These are phyloP conservation scores for Musa itinerans DNA, from an alignment of 176 grass and related monocot species.

Conservation along the genomic window DNA sequence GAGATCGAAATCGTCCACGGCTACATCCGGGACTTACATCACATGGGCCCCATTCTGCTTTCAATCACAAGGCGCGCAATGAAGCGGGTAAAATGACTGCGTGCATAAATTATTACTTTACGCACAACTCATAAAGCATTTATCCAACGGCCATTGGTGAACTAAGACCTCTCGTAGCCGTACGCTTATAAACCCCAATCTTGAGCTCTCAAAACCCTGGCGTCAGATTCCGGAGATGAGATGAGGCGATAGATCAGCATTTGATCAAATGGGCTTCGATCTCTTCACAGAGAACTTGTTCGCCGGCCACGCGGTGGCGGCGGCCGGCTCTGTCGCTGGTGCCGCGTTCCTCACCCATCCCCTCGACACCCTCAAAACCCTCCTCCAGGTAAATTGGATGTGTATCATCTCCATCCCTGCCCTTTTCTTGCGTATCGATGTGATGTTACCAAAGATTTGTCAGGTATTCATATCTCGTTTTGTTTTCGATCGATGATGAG, in stretches of 20 bases:
- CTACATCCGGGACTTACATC: too few species aligned
- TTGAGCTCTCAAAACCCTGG: neutral
- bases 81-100: too few species aligned
- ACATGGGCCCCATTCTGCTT: too few species aligned
- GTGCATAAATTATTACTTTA: too few species aligned
- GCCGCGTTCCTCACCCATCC: slow-evolving; percentile 57
- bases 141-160: too few species aligned
- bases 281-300: slow-evolving; percentile 57
- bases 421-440: neutral
- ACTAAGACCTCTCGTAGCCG: too few species aligned
- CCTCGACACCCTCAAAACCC: slow-evolving; percentile 72
- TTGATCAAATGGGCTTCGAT: slow-evolving; percentile 7
- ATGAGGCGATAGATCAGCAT: neutral
- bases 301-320: slow-evolving; percentile 46
- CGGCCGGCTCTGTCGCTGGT: slow-evolving; percentile 22
- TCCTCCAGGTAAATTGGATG: slow-evolving; percentile 47
- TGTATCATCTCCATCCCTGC: neutral
- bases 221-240: neutral
- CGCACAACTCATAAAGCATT: too few species aligned
- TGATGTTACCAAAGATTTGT: neutral
- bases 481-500: neutral
- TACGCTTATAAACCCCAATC: neutral
- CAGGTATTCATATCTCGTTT: neutral
- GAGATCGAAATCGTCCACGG: too few species aligned
- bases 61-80: too few species aligned